These are phyloP conservation scores for Alternaria panax DNA, from an alignment of 2,329 filamentous ascomycete species.

Conservation along the genomic window DNA sequence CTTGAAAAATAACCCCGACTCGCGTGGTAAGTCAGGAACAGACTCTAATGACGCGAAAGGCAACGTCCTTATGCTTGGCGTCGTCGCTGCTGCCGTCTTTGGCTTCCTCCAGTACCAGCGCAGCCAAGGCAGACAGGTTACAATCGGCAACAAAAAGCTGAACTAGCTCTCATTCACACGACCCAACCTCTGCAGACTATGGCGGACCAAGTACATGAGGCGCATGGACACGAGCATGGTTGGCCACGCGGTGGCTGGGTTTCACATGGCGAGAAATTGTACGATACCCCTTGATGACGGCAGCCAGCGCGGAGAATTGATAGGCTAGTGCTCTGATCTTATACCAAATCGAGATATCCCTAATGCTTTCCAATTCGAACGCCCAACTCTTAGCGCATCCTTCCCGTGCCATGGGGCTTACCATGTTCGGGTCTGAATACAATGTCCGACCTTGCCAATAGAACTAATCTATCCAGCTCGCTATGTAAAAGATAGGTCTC, in stretches of 20 bases:
- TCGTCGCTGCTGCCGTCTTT: conserved; percentile 41
- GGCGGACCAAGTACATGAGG: background rate
- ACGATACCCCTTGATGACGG: conserved; percentile 6
- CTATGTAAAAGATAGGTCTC: background rate
- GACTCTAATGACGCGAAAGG: conserved; percentile 30
- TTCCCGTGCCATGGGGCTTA: conserved; percentile 4
- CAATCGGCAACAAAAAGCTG: conserved; percentile 49
- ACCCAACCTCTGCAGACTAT: background rate
- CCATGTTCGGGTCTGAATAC: conserved; percentile 10
- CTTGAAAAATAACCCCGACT: background rate
- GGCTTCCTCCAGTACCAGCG: conserved; percentile 49
- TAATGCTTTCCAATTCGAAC: background rate
- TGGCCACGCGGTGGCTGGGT: background rate
- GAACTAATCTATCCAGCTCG: background rate
- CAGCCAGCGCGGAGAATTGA: background rate
- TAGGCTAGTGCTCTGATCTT: background rate
- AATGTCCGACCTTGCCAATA: background rate
- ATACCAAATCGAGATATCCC: background rate
- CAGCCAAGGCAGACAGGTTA: conserved; percentile 45
- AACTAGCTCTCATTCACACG: conserved; percentile 29
- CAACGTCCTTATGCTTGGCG: conserved; percentile 46
- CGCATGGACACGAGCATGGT: background rate
- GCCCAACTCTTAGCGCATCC: background rate
- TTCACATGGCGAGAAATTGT: conserved; percentile 3
- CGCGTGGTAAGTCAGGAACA: background rate